Conservation (phyloP, 2,329 filamentous ascomycete species). For the Exophiala calicioides region DNA sequence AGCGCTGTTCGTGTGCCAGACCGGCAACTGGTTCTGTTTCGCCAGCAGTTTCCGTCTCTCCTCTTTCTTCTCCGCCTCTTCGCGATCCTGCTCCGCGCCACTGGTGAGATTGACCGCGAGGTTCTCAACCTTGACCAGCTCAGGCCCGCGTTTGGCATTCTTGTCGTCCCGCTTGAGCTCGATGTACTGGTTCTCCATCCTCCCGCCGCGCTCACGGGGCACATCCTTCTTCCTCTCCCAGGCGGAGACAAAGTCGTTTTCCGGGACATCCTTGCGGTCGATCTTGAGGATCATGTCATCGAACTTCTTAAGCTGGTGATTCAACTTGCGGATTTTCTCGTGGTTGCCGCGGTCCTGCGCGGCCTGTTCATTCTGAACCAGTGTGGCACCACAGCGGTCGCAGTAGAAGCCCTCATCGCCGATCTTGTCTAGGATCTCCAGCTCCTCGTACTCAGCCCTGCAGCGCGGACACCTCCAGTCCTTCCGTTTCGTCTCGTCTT, state of each 20-base stretch:
- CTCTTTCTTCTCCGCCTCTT: conserved; percentile 51
- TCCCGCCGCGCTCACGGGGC: conserved; percentile 40
- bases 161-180: conserved; percentile 41
- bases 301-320: conserved; percentile 50
- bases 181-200: conserved; percentile 44
- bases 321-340: conserved; percentile 52
- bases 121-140: conserved; percentile 46
- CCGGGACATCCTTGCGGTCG: conserved; percentile 45
- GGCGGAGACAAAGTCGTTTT: conserved; percentile 51
- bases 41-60: conserved; percentile 51
- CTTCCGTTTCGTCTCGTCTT: conserved; percentile 71
- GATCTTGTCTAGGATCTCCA: conserved; percentile 82
- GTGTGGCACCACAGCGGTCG: conserved; percentile 66
- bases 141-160: conserved; percentile 38
- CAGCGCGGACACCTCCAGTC: conserved; percentile 85
- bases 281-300: conserved; percentile 51
- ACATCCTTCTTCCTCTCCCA: conserved; percentile 52
- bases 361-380: conserved; percentile 48
- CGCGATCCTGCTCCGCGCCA: conserved; percentile 42
- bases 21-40: conserved; percentile 54
- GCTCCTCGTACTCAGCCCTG: conserved; percentile 80
- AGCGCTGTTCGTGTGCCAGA: conserved; percentile 49
- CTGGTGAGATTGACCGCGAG: conserved; percentile 54
- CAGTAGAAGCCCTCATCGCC: conserved; percentile 73
- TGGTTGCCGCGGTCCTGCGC: conserved; percentile 49